Percentiles rank a stretch among this genome's conserved stretches.
Conservation (phyloP, 371 early-diverging fungal genomes). For the Rhizopus microsporus region DNA sequence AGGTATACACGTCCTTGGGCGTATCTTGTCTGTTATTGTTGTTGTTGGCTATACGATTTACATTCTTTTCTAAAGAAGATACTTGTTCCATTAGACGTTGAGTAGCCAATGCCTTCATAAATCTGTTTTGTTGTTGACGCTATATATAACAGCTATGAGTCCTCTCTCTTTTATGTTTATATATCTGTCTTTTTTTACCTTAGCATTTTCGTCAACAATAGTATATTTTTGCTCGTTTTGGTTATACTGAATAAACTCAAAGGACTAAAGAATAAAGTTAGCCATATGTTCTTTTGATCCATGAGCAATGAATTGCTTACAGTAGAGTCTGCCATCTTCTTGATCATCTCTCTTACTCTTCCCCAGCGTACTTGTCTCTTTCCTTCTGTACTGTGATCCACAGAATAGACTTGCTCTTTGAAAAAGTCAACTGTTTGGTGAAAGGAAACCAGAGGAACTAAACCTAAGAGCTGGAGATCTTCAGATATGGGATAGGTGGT, state of each 20-base stretch:
- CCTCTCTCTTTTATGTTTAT: neutral
- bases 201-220: slow-evolving; percentile 60
- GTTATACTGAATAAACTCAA: slow-evolving; percentile 55
- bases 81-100: slow-evolving; percentile 69
- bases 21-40: slow-evolving; percentile 14
- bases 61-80: slow-evolving; percentile 55
- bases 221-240: slow-evolving; percentile 52
- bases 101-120: slow-evolving; percentile 66
- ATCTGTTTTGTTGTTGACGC: slow-evolving; percentile 56
- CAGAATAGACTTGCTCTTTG: slow-evolving; percentile 35
- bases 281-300: neutral
- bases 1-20: slow-evolving; percentile 30
- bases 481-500: slow-evolving; percentile 45
- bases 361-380: slow-evolving; percentile 51
- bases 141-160: slow-evolving; percentile 10
- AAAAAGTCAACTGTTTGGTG: slow-evolving; percentile 47
- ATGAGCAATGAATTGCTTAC: slow-evolving; percentile 17
- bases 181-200: slow-evolving; percentile 30
- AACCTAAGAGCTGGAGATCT: slow-evolving; percentile 37
- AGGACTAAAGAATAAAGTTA: slow-evolving; percentile 27
- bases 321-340: slow-evolving; percentile 39
- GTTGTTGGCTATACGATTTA: slow-evolving; percentile 36
- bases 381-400: slow-evolving; percentile 25
- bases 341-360: slow-evolving; percentile 39
- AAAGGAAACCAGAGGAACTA: slow-evolving; percentile 31